Conservation (phyloP, 2,329 filamentous ascomycete species). For the Tolypocladium sp. region DNA sequence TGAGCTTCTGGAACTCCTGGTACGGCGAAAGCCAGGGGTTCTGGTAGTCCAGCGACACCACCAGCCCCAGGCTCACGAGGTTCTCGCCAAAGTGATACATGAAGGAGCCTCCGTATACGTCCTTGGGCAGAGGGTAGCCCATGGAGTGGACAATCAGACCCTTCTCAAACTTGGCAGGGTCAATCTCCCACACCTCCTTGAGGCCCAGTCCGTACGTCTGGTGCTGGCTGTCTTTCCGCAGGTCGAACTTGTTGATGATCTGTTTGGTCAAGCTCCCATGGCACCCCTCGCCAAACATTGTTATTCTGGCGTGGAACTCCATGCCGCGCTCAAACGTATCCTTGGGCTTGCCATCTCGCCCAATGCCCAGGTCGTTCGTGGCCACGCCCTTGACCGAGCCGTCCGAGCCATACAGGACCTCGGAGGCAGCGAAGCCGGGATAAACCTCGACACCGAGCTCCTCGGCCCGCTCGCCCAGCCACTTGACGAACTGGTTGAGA, state of each 20-base stretch:
- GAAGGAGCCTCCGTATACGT: conserved; percentile 96
- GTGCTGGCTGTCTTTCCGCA: conserved; percentile 79
- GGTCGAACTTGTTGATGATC: conserved; percentile 86
- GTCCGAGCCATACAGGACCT: conserved; percentile 79
- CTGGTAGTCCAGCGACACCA: conserved; percentile 88
- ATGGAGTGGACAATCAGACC: conserved; percentile 82
- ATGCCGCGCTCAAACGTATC: conserved; percentile 91
- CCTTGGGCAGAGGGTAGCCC: conserved; percentile 79
- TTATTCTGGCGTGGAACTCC: conserved; percentile 92
- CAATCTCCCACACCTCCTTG: conserved; percentile 96
- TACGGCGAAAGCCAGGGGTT: conserved; percentile 97
- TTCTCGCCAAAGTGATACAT: conserved; percentile 99
- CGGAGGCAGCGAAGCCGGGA: conserved; percentile 87
- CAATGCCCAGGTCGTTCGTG: conserved; percentile 88
- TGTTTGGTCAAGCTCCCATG: conserved; percentile 94
- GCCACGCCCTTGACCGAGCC: conserved; percentile 89
- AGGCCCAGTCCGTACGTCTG: conserved; percentile 93
- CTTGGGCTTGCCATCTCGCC: conserved; percentile 73
- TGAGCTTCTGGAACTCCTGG: conserved; percentile 95
- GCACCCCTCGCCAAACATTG: conserved; percentile 88
- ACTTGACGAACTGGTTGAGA: conserved; percentile 89
- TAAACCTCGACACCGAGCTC: conserved; percentile 95
- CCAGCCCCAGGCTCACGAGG: conserved; percentile 82
- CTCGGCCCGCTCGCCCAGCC: conserved; percentile 93
- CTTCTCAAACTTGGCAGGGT: conserved; percentile 83